A percentile compares a stretch with the other conserved stretches of the same genome.
phyloP scores from a whole-genome alignment of 345 rosid species.

The Populus davidiana region DNA sequence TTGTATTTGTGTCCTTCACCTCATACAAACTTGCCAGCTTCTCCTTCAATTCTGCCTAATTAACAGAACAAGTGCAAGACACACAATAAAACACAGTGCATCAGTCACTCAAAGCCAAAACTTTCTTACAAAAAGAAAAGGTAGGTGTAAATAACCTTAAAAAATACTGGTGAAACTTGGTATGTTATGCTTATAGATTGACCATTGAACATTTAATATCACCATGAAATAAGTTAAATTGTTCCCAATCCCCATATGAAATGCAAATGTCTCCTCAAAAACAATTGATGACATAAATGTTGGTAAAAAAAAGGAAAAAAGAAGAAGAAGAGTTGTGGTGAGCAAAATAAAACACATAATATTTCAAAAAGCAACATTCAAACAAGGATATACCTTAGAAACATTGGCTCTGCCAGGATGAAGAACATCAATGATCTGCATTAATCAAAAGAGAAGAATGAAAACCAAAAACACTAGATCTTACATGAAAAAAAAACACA shows the following conservation, averaged over 20 bases:
- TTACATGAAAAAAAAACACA: neutral
- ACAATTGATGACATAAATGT: neutral
- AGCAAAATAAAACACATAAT: neutral
- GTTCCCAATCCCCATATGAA: neutral
- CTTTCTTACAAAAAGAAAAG: neutral
- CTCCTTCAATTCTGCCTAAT: slow-evolving; percentile 82
- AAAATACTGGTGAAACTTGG: neutral
- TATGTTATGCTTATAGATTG: neutral
- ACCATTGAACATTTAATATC: neutral
- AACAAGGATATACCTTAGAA: slow-evolving; percentile 55
- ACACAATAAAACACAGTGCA: neutral
- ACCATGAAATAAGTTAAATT: neutral
- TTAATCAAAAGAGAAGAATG: neutral
- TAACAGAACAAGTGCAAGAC: neutral
- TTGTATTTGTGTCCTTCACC: slow-evolving; percentile 83
- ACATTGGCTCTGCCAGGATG: slow-evolving; percentile 97
- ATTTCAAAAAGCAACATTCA: neutral
- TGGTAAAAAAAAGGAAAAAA: neutral
- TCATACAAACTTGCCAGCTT: slow-evolving; percentile 78
- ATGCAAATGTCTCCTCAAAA: neutral
- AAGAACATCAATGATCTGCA: slow-evolving; percentile 88
- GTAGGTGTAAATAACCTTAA: neutral
- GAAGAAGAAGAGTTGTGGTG: neutral
- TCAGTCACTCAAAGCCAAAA: neutral
- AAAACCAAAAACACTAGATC: neutral